Conservation (phyloP, 2,329 filamentous ascomycete genomes). For the Fusarium sp. region DNA sequence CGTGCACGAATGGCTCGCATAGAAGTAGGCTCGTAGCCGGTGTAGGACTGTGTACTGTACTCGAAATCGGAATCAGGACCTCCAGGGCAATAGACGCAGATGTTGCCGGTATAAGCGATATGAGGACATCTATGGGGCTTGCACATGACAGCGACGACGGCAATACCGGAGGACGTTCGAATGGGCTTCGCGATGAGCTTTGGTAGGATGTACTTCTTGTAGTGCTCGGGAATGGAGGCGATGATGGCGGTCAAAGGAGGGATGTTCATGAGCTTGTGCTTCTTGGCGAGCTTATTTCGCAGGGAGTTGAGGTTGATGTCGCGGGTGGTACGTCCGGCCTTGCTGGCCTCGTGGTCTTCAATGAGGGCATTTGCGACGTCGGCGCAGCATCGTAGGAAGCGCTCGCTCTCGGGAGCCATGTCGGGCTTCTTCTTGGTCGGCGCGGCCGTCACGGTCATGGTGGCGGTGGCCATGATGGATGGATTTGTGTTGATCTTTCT, state of each 20-base stretch:
- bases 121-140: conserved; percentile 98
- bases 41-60: conserved; percentile 99
- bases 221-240: conserved; percentile 97
- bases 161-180: conserved; percentile 93
- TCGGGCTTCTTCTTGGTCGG: conserved; percentile 80
- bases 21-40: conserved; percentile 96
- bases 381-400: conserved; percentile 92
- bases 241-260: conserved; percentile 97
- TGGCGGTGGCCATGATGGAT: conserved; percentile 58
- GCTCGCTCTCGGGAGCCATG: conserved; percentile 91
- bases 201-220: conserved; percentile 98
- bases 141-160: conserved; percentile 99
- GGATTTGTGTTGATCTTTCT: not conserved
- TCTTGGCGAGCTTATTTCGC: conserved; percentile 88
- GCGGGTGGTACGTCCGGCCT: conserved; percentile 78
- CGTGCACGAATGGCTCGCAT: conserved; percentile 98
- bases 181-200: conserved; percentile 98
- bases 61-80: conserved; percentile 99
- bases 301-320: conserved; percentile 94
- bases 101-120: conserved; percentile 98
- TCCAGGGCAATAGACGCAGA: conserved; percentile 98
- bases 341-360: conserved; percentile 88
- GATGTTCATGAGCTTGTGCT: conserved; percentile 87
- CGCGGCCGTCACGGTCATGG: conserved; percentile 72
- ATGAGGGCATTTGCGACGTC: conserved; percentile 95